These are phyloP conservation scores for Seiridium cupressi DNA, from an alignment of 2,329 filamentous ascomycete genomes.

Conservation along the genomic window DNA sequence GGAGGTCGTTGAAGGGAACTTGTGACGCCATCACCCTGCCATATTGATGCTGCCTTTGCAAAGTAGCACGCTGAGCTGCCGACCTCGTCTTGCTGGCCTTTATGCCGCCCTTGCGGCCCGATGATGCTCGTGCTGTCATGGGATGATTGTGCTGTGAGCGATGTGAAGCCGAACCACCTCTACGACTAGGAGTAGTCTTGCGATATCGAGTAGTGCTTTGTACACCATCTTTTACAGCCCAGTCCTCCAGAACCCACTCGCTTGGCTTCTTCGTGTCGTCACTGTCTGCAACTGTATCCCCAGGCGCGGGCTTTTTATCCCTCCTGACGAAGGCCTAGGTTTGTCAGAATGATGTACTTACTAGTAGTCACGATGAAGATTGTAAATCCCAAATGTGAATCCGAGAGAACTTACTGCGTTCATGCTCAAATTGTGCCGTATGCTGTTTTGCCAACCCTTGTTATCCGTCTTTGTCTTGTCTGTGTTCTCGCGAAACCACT, in stretches of 20 bases:
- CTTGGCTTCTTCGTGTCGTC: conserved; percentile 64
- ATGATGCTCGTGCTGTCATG: conserved; percentile 19
- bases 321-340: conserved; percentile 40
- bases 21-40: conserved; percentile 6
- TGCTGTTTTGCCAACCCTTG: conserved; percentile 92
- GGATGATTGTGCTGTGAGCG: conserved; percentile 4
- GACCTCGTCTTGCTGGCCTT: conserved; percentile 21
- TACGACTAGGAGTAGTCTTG: conserved; percentile 40
- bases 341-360: not conserved
- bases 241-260: conserved; percentile 74
- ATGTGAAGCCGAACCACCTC: conserved; percentile 11
- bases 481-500: conserved; percentile 84
- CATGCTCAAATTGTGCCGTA: conserved; percentile 95
- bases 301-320: conserved; percentile 39
- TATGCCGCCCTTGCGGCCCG: conserved; percentile 25
- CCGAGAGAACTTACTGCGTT: conserved; percentile 69
- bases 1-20: conserved; percentile 3
- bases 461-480: conserved; percentile 64
- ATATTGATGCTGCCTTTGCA: conserved; percentile 8
- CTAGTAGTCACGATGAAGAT: too few species aligned
- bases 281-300: conserved; percentile 29
- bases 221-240: conserved; percentile 69
- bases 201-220: conserved; percentile 83
- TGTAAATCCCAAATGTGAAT: not conserved
- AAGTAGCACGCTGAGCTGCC: conserved; percentile 13